Conservation (phyloP, 1,284 basidiomycete species). For the Singerocomus inundabilis region DNA sequence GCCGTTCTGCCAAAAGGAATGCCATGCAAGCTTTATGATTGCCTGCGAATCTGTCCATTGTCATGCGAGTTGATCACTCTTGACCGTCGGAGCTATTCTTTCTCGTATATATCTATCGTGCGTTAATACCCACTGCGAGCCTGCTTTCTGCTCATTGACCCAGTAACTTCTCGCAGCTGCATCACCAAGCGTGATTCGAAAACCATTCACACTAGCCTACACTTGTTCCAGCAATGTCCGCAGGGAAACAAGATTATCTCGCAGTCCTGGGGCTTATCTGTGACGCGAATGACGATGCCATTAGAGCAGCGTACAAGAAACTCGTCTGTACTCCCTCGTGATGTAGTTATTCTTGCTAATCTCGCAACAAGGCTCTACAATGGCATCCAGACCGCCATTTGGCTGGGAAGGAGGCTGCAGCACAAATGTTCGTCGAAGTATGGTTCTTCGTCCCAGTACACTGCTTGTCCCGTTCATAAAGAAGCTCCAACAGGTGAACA, state of each 20-base stretch:
- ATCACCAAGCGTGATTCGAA: slow-evolving; percentile 8
- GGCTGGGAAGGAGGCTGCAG: slow-evolving; percentile 34
- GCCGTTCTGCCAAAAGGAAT: slow-evolving; percentile 20
- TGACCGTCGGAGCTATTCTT: slow-evolving; percentile 20
- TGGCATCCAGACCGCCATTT: slow-evolving; percentile 55
- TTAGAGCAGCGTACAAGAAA: slow-evolving; percentile 37
- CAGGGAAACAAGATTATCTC: slow-evolving; percentile 23
- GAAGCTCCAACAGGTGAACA: slow-evolving; percentile 25
- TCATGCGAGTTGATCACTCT: slow-evolving; percentile 23
- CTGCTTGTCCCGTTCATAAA: slow-evolving; percentile 23
- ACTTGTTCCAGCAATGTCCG: slow-evolving; percentile 30
- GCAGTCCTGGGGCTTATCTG: slow-evolving; percentile 30
- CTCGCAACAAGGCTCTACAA: slow-evolving; percentile 29
- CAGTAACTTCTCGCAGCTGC: slow-evolving; percentile 5
- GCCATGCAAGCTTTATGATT: slow-evolving; percentile 26
- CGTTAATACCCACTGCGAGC: slow-evolving; percentile 12
- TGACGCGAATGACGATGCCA: slow-evolving; percentile 32
- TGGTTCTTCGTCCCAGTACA: background rate
- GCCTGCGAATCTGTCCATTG: slow-evolving; percentile 24
- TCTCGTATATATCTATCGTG: slow-evolving; percentile 30
- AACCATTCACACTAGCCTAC: slow-evolving; percentile 7
- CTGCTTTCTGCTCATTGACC: slow-evolving; percentile 11
- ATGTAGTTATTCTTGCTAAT: slow-evolving; percentile 4
- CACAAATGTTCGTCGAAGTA: slow-evolving; percentile 35
- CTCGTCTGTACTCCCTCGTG: slow-evolving; percentile 22